Conservation (phyloP, 2,329 filamentous ascomycete genomes). For the Neopestalotiopsis rosae region DNA sequence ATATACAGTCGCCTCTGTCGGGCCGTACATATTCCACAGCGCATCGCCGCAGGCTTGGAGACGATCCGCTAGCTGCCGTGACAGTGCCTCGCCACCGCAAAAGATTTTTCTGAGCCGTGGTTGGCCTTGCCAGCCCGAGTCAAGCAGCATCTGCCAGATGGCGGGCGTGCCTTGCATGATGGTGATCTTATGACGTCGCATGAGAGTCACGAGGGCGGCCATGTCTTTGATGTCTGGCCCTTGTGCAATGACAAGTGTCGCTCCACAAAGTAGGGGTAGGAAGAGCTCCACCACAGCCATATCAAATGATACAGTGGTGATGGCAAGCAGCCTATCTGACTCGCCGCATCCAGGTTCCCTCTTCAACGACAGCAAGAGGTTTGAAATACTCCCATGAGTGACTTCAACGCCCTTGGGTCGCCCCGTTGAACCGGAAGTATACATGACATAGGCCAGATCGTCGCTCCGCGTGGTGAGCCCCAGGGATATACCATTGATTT, state of each 20-base stretch:
- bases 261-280: conserved; percentile 38
- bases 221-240: conserved; percentile 35
- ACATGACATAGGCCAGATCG: conserved; percentile 40
- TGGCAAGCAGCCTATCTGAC: conserved; percentile 31
- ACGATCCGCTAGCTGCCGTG: conserved; percentile 33
- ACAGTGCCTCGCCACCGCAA: conserved; percentile 34
- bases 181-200: conserved; percentile 38
- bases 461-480: conserved; percentile 20
- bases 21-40: conserved; percentile 37
- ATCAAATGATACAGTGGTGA: conserved; percentile 39
- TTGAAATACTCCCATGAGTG: conserved; percentile 26
- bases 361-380: conserved; percentile 30
- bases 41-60: conserved; percentile 34
- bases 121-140: conserved; percentile 28
- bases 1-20: conserved; percentile 34
- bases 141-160: conserved; percentile 37
- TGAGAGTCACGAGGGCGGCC: conserved; percentile 35
- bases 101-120: conserved; percentile 30
- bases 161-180: conserved; percentile 42
- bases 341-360: conserved; percentile 31
- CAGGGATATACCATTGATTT: conserved; percentile 18
- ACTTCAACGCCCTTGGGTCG: conserved; percentile 46
- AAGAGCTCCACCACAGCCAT: conserved; percentile 41
- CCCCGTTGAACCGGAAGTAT: conserved; percentile 34
- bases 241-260: conserved; percentile 37